A percentile compares a stretch with the other conserved stretches of the same genome.
Conservation (phyloP, 2,329 filamentous ascomycete genomes). For the Claviceps citrina region DNA sequence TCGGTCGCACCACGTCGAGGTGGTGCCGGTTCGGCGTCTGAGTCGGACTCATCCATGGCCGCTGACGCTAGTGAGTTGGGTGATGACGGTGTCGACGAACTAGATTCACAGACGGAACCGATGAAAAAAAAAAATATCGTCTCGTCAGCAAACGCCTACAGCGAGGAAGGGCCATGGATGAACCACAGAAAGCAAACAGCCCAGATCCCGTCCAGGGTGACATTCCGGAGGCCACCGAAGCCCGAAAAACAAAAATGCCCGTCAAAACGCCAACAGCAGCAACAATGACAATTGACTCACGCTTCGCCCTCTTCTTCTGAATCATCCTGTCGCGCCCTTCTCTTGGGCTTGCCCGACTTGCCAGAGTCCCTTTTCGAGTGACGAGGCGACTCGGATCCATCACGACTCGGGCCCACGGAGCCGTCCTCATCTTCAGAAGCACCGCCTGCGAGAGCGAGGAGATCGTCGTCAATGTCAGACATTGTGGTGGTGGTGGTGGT, state of each 20-base stretch:
- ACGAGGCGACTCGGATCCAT: conserved; percentile 38
- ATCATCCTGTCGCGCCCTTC: conserved; percentile 26
- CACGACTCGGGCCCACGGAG: conserved; percentile 36
- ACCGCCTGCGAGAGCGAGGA: conserved; percentile 81
- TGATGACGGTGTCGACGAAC: conserved; percentile 54
- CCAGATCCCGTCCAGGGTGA: too few species aligned
- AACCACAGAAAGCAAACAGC: neutral
- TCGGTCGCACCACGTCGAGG: conserved; percentile 25
- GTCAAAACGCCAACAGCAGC: neutral
- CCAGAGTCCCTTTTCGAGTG: conserved; percentile 18
- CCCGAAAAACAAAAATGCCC: too few species aligned
- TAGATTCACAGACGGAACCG: conserved; percentile 19
- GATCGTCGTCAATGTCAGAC: conserved; percentile 85
- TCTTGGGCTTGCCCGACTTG: conserved; percentile 31
- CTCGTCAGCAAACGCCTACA: conserved; percentile 5
- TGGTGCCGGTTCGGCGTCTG: conserved; percentile 32
- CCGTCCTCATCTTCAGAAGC: conserved; percentile 48
- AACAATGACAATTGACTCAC: conserved; percentile 16
- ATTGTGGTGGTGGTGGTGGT: too few species aligned
- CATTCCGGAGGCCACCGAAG: too few species aligned
- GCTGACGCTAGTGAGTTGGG: conserved; percentile 65
- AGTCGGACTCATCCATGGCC: conserved; percentile 80
- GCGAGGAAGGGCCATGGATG: neutral
- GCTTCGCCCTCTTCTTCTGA: conserved; percentile 50
- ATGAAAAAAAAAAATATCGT: too few species aligned